These are phyloP conservation scores for Nelumbo lutea DNA, from an alignment of 164 flowering plant species.

Conservation along the genomic window DNA sequence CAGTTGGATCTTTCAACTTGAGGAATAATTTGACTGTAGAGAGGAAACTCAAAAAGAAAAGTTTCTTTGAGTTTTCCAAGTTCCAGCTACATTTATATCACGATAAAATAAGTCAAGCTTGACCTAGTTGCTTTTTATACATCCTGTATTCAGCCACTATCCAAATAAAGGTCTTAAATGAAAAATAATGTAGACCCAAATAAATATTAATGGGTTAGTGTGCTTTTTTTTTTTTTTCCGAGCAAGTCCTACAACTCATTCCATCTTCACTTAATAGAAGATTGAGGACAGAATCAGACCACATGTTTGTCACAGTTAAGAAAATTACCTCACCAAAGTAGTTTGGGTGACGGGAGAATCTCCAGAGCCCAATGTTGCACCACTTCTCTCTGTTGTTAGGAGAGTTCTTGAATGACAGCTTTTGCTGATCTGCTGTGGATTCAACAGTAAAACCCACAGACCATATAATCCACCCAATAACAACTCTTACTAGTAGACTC, in stretches of 20 bases:
- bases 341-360: conserved; percentile 82
- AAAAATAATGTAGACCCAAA: too few relatives aligned
- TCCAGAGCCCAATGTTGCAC: conserved; percentile 89
- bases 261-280: conserved; percentile 5
- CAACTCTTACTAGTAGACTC: conserved; percentile 86
- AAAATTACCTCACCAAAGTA: conserved; percentile 88
- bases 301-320: not conserved
- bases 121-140: conserved; percentile 84
- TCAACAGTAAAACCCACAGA: conserved; percentile 55
- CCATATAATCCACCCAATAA: conserved; percentile 95
- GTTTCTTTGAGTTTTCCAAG: conserved; percentile 67
- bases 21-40: conserved; percentile 70
- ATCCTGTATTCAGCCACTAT: conserved; percentile 41
- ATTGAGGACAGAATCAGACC: conserved; percentile 1
- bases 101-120: not conserved
- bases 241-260: not conserved
- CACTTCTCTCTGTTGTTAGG: conserved; percentile 86
- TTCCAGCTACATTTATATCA: not conserved
- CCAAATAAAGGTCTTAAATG: too few relatives aligned
- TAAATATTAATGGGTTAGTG: too few relatives aligned
- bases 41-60: conserved; percentile 82
- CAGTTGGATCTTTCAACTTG: conserved; percentile 35
- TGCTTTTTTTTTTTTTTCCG: too few relatives aligned
- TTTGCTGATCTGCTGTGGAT: conserved; percentile 89
- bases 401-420: conserved; percentile 65